phyloP scores from a whole-genome alignment of 352 stramenopile genomes.

The Blastocystis sp. region DNA sequence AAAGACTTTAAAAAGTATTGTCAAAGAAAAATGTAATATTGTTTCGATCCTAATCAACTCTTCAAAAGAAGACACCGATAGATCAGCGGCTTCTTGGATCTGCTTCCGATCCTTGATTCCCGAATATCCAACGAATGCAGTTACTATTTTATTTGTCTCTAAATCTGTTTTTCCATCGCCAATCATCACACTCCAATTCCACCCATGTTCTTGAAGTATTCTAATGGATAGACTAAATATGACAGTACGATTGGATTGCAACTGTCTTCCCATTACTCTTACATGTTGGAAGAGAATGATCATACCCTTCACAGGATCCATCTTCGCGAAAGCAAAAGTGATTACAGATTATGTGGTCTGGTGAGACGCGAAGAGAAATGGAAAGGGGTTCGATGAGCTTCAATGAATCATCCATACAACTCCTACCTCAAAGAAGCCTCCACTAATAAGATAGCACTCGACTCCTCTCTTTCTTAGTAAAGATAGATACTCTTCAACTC shows the following conservation, averaged over 20 bases:
- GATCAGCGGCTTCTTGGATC: background rate
- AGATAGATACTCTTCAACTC: conserved; percentile 16
- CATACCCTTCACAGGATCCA: conserved; percentile 35
- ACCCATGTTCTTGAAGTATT: background rate
- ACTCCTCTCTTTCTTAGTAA: background rate
- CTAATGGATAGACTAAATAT: background rate
- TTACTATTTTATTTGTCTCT: conserved; percentile 41
- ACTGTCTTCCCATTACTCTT: background rate
- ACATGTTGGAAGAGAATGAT: background rate
- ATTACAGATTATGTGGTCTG: conserved; percentile 52
- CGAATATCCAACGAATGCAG: conserved; percentile 44
- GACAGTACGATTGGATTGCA: background rate
- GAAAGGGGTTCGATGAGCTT: conserved; percentile 25
- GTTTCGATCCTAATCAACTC: background rate
- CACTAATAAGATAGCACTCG: conserved; percentile 42
- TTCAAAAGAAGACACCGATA: background rate
- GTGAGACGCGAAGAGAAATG: background rate
- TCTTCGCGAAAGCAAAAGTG: conserved; percentile 32
- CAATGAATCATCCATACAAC: background rate
- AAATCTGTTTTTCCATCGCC: conserved; percentile 56
- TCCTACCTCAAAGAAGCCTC: conserved; percentile 28
- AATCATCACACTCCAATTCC: conserved; percentile 46
- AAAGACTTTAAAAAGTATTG: background rate
- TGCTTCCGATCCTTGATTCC: background rate
- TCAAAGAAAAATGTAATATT: background rate